Percentiles rank a stretch among this genome's conserved stretches.
phyloP scores from a whole-genome alignment of 441 rosid species.

The Gossypium davidsonii region DNA sequence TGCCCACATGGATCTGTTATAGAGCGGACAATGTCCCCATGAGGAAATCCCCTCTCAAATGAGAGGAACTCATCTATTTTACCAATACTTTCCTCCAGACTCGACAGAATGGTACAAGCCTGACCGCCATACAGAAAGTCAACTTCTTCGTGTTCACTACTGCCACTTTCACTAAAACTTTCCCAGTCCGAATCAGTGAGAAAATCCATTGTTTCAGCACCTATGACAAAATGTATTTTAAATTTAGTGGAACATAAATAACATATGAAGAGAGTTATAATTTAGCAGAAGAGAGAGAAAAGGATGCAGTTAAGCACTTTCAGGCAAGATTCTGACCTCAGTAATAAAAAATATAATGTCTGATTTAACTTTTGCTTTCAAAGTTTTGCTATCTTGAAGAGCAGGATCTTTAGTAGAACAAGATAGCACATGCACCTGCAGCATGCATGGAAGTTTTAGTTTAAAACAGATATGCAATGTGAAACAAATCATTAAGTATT shows the following conservation, averaged over 20 bases:
- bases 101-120: slow-evolving; percentile 63
- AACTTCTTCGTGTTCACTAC: slow-evolving; percentile 63
- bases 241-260: slow-evolving; percentile 16
- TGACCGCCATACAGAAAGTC: slow-evolving; percentile 50
- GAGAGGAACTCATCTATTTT: slow-evolving; percentile 87
- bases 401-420: background rate
- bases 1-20: slow-evolving; percentile 66
- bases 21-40: slow-evolving; percentile 70
- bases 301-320: background rate
- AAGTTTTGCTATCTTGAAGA: background rate
- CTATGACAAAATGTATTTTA: slow-evolving; percentile 19
- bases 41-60: slow-evolving; percentile 64
- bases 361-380: background rate
- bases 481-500: background rate
- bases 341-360: background rate
- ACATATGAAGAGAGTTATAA: background rate
- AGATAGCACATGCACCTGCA: background rate
- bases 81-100: slow-evolving; percentile 73
- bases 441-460: background rate
- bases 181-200: slow-evolving; percentile 83
- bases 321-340: slow-evolving; percentile 31
- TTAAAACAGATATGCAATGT: background rate
- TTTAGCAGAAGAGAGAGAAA: background rate
- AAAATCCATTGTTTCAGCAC: slow-evolving; percentile 51
- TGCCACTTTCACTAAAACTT: slow-evolving; percentile 64